Evolutionary conservation across 2,329 filamentous ascomycete species (phyloP).

Genomic region (Escovopsis sp.): DNA sequence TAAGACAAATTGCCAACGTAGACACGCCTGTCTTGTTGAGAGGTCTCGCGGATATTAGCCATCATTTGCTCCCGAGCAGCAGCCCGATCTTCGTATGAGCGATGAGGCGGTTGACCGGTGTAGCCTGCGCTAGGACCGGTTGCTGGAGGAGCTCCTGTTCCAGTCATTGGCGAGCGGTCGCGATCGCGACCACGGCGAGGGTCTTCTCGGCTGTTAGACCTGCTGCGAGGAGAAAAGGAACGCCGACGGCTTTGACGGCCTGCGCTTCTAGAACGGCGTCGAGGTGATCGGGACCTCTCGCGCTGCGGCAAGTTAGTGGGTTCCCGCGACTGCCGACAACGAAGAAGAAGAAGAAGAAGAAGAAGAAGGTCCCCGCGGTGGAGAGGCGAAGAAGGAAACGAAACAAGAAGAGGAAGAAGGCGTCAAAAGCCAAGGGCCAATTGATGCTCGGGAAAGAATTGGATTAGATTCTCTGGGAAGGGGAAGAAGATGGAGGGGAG

Average conservation of each 20-base stretch:
- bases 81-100: slow-evolving; percentile 71
- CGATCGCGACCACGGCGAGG: slow-evolving; percentile 58
- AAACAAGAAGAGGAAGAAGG: no score
- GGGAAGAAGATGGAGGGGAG: no score
- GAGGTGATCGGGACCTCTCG: slow-evolving; percentile 68
- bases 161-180: slow-evolving; percentile 78
- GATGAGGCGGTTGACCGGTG: slow-evolving; percentile 44
- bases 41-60: slow-evolving; percentile 82
- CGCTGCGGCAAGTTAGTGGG: slow-evolving; percentile 39
- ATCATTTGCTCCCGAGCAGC: slow-evolving; percentile 90
- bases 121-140: slow-evolving; percentile 55
- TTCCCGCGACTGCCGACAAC: not conserved
- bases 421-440: no score
- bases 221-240: slow-evolving; percentile 65
- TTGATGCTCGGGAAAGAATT: no score
- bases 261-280: slow-evolving; percentile 74
- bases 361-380: slow-evolving; percentile 15
- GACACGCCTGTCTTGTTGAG: slow-evolving; percentile 96
- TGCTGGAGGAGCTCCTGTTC: slow-evolving; percentile 47
- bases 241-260: slow-evolving; percentile 53
- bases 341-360: not conserved
- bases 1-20: slow-evolving; percentile 98
- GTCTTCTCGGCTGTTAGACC: slow-evolving; percentile 60
- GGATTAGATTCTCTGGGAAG: no score
- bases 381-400: no score